These are phyloP conservation scores for Aspergillus felis DNA, from an alignment of 2,329 filamentous ascomycete species.

Conservation along the genomic window DNA sequence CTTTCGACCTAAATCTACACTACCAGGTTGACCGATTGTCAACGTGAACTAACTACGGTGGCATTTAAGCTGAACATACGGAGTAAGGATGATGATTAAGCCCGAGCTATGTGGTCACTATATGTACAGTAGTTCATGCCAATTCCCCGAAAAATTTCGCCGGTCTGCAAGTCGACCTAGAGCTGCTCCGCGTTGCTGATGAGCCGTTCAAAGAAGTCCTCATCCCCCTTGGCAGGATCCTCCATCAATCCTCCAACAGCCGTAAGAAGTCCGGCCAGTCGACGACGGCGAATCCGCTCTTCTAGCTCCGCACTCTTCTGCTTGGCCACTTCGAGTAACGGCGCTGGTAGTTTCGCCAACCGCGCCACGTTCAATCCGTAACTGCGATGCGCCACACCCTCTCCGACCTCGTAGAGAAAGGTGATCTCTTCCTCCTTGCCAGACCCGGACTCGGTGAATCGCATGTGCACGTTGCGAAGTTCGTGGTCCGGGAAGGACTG, in stretches of 20 bases:
- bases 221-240: slow-evolving; percentile 11
- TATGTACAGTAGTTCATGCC: background rate
- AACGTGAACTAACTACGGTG: no score
- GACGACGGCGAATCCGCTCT: slow-evolving; percentile 61
- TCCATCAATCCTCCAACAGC: slow-evolving; percentile 28
- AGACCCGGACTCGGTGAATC: slow-evolving; percentile 60
- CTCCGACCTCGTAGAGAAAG: slow-evolving; percentile 87
- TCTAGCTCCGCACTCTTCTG: slow-evolving; percentile 78
- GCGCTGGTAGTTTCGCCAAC: slow-evolving; percentile 73
- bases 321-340: slow-evolving; percentile 75
- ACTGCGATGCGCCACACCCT: slow-evolving; percentile 87
- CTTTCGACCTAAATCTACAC: background rate
- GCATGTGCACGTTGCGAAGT: slow-evolving; percentile 90
- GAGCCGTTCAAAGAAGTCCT: slow-evolving; percentile 27
- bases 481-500: slow-evolving; percentile 62
- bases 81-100: background rate
- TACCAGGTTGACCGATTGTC: background rate
- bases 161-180: slow-evolving; percentile 11
- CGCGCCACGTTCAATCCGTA: slow-evolving; percentile 93
- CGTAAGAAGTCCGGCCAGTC: slow-evolving; percentile 44
- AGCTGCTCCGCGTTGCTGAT: slow-evolving; percentile 31
- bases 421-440: slow-evolving; percentile 73
- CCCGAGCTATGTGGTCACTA: background rate
- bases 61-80: no score
- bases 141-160: background rate